Evolutionary conservation across 108 stramenopile genomes (phyloP).

Genomic region (Skeletonema tropicum): DNA sequence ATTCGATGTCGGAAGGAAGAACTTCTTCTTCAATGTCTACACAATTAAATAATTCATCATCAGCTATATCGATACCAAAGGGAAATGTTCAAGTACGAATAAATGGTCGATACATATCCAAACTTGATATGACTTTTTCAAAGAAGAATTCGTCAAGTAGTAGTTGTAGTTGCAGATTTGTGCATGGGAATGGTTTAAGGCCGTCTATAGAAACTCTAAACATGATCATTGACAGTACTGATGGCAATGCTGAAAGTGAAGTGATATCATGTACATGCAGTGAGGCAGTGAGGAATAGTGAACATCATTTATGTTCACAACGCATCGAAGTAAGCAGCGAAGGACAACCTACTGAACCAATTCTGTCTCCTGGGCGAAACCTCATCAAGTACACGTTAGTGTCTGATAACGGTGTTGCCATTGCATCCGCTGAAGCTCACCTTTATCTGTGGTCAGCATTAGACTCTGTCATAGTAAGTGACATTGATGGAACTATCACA

Average conservation of each 20-base stretch:
- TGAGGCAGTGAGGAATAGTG: constrained; percentile 4
- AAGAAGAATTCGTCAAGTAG: neutral
- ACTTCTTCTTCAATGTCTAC: neutral
- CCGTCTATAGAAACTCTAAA: constrained; percentile 29
- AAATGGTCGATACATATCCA: constrained; percentile 28
- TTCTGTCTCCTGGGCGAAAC: constrained; percentile 41
- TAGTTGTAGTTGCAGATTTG: constrained; percentile 28
- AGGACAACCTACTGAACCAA: neutral
- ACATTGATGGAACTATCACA: constrained; percentile 89
- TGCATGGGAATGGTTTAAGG: constrained; percentile 34
- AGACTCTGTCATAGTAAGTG: constrained; percentile 66
- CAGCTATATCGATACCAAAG: neutral
- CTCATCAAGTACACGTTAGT: constrained; percentile 39
- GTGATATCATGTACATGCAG: neutral
- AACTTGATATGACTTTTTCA: constrained; percentile 43
- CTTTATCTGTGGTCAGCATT: constrained; percentile 67
- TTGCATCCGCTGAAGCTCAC: constrained; percentile 59
- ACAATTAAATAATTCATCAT: too few relatives aligned
- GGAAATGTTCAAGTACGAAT: constrained; percentile 30
- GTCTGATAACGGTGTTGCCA: neutral
- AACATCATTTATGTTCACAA: constrained; percentile 2
- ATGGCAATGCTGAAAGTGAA: neutral
- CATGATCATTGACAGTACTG: constrained; percentile 4
- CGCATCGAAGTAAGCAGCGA: neutral
- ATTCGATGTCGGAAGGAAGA: neutral